A percentile compares a stretch with the other conserved stretches of the same genome.
phyloP scores from a whole-genome alignment of 257 asterid genomes.

The Vinca minor region DNA sequence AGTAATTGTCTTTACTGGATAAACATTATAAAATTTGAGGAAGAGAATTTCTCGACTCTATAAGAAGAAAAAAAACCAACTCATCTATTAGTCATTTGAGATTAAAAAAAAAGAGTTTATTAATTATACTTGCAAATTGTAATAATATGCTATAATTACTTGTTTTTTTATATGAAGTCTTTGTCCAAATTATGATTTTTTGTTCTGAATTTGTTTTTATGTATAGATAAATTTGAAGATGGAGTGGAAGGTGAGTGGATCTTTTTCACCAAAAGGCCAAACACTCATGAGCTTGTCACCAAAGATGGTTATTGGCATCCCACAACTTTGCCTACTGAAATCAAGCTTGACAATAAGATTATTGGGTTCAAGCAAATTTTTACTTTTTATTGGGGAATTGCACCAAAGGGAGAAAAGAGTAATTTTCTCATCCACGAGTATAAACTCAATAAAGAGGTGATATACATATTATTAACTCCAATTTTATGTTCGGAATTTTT shows the following conservation, averaged over 20 bases:
- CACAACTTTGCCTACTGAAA: no score
- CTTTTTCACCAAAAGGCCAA: slow-evolving; percentile 10
- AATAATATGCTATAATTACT: no score
- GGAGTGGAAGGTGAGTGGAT: slow-evolving; percentile 9
- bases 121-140: no score
- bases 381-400: neutral
- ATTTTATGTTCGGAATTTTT: neutral
- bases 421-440: slow-evolving; percentile 6
- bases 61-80: no score
- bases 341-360: neutral
- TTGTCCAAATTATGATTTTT: neutral
- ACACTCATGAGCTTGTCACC: neutral
- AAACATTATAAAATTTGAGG: no score
- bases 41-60: no score
- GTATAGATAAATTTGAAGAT: slow-evolving; percentile 8
- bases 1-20: no score
- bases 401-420: neutral
- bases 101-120: no score
- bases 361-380: slow-evolving; percentile 5
- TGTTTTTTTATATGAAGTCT: no score
- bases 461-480: no score
- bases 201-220: neutral
- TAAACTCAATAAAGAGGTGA: slow-evolving; percentile 7
- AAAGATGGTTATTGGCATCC: slow-evolving; percentile 15
- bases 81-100: no score